Evolutionary conservation across 441 rosid genomes (phyloP).

Genomic region (Dalechampia spathulata): DNA sequence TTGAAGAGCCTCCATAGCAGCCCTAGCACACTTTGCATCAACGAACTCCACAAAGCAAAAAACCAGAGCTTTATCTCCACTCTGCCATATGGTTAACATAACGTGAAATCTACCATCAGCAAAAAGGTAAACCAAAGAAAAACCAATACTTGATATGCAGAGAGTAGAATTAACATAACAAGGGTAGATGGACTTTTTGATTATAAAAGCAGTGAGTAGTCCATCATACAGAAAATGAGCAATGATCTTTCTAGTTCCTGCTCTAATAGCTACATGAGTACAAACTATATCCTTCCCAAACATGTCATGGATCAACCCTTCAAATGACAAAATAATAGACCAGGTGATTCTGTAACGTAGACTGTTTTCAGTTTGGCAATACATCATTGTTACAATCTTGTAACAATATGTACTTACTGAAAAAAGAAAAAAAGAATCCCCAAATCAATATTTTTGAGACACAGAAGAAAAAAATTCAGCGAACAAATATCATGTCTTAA

Average conservation of each 20-base stretch:
- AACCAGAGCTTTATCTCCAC: constrained; percentile 41
- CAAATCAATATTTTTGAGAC: too few species aligned
- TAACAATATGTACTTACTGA: background rate
- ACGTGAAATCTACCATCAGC: background rate
- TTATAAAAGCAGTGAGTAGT: background rate
- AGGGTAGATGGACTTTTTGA: background rate
- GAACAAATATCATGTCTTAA: background rate
- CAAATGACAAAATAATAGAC: background rate
- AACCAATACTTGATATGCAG: background rate
- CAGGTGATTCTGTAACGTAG: background rate
- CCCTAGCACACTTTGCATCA: constrained; percentile 37
- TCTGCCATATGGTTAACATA: constrained; percentile 24
- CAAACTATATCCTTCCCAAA: background rate
- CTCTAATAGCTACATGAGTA: background rate
- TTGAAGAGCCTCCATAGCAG: constrained; percentile 56
- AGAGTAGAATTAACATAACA: background rate
- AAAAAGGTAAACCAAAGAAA: constrained; percentile 7
- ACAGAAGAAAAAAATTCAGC: background rate
- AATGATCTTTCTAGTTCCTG: background rate
- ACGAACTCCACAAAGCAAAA: constrained; percentile 52
- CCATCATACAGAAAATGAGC: background rate
- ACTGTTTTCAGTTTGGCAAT: background rate
- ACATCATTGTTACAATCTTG: background rate
- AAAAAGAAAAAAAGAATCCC: background rate
- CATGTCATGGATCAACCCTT: background rate